Evolutionary conservation across 208 protist genomes (phyloP), one percentile per base, ranked within the genome.

Genomic region (Angomonas deanei): DNA sequence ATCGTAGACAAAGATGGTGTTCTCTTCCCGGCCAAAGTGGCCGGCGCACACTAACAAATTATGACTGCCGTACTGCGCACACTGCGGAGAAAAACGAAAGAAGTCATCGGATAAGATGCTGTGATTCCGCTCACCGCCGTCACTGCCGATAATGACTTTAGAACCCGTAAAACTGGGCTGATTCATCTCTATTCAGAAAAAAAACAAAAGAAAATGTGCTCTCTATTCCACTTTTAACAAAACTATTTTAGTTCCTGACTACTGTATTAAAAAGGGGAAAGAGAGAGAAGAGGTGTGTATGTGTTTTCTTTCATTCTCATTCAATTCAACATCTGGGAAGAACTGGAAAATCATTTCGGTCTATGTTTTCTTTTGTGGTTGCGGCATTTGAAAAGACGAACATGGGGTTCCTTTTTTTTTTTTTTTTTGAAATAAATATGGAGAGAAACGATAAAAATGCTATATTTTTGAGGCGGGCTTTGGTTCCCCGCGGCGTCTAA

Each of bases 21-120:
- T 70, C 19, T 80, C 79, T 11, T 60, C 68, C 23, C 59, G 30
- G 38, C 56, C 66, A 17, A 74, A 74, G 0, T 58, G 67, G 34
- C 75, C 86, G 42, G 77, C 80, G 61, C 78, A 87, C 6, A 83
- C 87, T 13, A 93, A 61, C 10, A 93, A 63, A 47, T 89, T 76
- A 56, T 93, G 80, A 26, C 58, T 70, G 15, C 87, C 83, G 49
- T 85, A 89, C 52, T 81, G 75, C 42, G 82, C 81, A n/a, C 66
- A 70, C 42, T 93, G 74, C 39, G 71, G 59, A 10, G 70, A 69
- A 31, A 79, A 76, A 19, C 53, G 1, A 56, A 11, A 55, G 54
- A 34, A 39, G 36, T 52, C 60, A 33, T 62, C 48, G 2, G 67
- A 70, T 15, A 77, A 59, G 24, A 78, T 60, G 15, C 57, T 76